Percentiles rank a stretch among this genome's conserved stretches.
These are phyloP conservation scores for Pterocarpus santalinus DNA, from an alignment of 306 rosid species.

Conservation along the genomic window DNA sequence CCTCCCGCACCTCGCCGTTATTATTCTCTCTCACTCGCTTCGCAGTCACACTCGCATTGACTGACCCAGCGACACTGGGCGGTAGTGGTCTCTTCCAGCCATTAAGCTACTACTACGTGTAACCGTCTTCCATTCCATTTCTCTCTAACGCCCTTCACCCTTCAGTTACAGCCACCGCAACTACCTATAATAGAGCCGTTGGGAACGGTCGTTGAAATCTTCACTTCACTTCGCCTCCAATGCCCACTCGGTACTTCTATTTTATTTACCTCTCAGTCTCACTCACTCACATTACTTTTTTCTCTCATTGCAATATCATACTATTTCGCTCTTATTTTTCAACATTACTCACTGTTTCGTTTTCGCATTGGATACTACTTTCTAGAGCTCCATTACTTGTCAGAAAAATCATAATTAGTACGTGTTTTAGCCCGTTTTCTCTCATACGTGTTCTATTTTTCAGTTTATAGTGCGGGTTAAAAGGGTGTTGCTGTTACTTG, in stretches of 20 bases:
- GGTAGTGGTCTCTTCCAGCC: not conserved
- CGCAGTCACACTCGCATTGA: not conserved
- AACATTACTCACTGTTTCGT: not conserved
- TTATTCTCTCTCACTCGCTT: not conserved
- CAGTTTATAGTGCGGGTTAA: not conserved
- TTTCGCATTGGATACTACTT: constrained; percentile 39
- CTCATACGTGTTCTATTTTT: not conserved
- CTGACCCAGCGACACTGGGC: not conserved
- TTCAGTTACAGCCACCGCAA: constrained; percentile 36
- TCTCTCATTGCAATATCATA: not conserved
- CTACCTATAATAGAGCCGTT: constrained; percentile 50
- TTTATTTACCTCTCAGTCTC: not conserved
- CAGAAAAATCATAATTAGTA: constrained; percentile 12
- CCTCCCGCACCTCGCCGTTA: constrained; percentile 16
- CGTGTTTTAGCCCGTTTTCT: not conserved
- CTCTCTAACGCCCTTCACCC: not conserved
- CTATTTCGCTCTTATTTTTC: not conserved
- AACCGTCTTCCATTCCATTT: not conserved
- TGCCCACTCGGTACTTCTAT: not conserved
- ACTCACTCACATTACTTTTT: constrained; percentile 35
- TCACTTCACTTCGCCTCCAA: constrained; percentile 5
- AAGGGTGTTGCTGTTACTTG: constrained; percentile 11
- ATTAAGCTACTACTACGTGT: not conserved
- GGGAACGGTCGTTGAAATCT: not conserved
- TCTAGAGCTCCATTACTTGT: not conserved